phyloP scores from a whole-genome alignment of 495 filamentous ascomycete species.

The Cercophora scortea region DNA sequence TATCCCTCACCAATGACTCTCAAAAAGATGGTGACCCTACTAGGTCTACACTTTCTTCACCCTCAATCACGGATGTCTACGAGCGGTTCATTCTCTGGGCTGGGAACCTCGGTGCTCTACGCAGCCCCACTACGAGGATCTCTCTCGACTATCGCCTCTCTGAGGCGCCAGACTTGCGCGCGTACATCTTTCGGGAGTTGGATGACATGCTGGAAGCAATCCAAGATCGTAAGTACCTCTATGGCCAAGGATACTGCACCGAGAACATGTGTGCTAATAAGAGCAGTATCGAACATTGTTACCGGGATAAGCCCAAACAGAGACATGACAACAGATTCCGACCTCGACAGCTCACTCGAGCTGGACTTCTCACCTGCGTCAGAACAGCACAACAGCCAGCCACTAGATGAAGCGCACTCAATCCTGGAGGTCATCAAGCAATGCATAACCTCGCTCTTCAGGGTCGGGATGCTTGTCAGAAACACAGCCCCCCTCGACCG shows the following conservation, averaged over 20 bases:
- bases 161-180: background rate
- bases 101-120: constrained; percentile 9
- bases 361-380: background rate
- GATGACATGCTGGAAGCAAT: background rate
- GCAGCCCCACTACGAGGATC: background rate
- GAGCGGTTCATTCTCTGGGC: constrained; percentile 13
- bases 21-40: background rate
- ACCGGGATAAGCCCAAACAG: background rate
- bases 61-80: background rate
- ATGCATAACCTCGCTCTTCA: background rate
- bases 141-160: constrained; percentile 7
- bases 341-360: background rate
- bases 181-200: background rate
- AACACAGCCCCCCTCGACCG: background rate
- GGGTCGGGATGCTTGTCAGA: background rate
- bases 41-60: background rate
- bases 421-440: background rate
- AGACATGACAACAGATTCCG: background rate
- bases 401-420: background rate
- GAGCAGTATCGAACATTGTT: background rate
- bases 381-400: background rate
- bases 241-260: too few species aligned
- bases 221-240: background rate
- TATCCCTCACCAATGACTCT: background rate
- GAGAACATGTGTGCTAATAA: too few species aligned